A percentile compares a stretch with the other conserved stretches of the same genome.
These are phyloP conservation scores for Cladophialophora immunda DNA, from an alignment of 2,329 filamentous ascomycete genomes.

Conservation along the genomic window DNA sequence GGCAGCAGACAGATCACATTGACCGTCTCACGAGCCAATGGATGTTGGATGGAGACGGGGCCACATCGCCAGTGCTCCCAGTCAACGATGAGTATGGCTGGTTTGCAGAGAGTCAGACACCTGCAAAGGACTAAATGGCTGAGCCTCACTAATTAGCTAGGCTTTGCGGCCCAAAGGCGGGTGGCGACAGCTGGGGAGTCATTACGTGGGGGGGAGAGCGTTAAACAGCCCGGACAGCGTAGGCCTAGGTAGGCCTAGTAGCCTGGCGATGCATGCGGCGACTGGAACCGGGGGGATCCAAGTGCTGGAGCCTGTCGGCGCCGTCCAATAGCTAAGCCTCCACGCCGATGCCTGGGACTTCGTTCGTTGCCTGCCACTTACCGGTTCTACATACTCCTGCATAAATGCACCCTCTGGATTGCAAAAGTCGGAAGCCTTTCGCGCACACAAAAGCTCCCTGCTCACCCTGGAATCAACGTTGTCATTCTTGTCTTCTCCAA, in stretches of 20 bases:
- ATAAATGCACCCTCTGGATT: conserved; percentile 7
- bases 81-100: background rate
- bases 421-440: background rate
- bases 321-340: conserved; percentile 6
- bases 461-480: background rate
- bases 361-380: conserved; percentile 10
- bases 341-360: conserved; percentile 8
- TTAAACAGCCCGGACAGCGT: background rate
- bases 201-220: conserved; percentile 1
- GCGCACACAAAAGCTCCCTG: conserved; percentile 5
- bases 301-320: conserved; percentile 2
- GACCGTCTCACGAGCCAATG: background rate
- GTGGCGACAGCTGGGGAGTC: conserved; percentile 8
- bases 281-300: background rate
- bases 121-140: conserved; percentile 9
- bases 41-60: background rate
- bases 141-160: conserved; percentile 1
- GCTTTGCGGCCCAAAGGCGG: conserved; percentile 7
- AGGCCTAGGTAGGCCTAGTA: background rate
- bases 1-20: conserved; percentile 2
- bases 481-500: background rate
- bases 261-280: background rate
- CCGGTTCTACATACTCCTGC: conserved; percentile 7
- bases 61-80: background rate
- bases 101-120: background rate